Base-by-base conservation (phyloP, 495 filamentous ascomycete genomes). In the Beverwykella pulmonaria region DNA sequence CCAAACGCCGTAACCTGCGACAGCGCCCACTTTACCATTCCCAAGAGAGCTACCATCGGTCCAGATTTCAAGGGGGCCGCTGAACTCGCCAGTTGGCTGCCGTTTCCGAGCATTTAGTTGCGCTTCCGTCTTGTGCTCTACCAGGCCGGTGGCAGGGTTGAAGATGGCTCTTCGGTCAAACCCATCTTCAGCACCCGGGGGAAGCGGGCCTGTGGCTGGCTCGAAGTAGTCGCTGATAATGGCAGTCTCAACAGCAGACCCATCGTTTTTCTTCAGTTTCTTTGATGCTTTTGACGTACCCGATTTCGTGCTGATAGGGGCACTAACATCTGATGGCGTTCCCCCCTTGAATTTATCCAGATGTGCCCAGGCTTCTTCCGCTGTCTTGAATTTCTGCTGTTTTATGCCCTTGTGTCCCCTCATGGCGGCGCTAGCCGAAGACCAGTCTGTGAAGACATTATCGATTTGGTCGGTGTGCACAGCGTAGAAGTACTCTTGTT, bases 371-470 rank as follows among this genome's bases (percentile, higher is more conserved):
- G 94, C 94, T 71, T 97, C 93, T 52, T 82, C 83, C 9, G 85
- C 82, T 0, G 88, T 96, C 20, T 82, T 71, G 62, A 98, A 98
- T 56, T 84, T 89, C 76, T 89, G 90, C 73, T 90, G 91, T 68
- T 92, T 92, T 19, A 92, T 94, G 90, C 59, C 87, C 80, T 66
- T 90, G 83, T 2, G 89, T 92, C 25, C 82, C 82, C n/a, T 81
- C 74, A 44, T 44, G 8, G 39, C 39, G 39, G 17, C 17, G 39
- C 39, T 44, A 12, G 39, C 39, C 8, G 39, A 44, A 10, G 39
- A n/a, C 93, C 93, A 98, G 59, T 93, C 87, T 5, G 88, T 90
- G 76, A 97, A 98, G 1, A 98, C 88, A 4, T 94, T 93, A 0
- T 93, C 90, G n/a, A 82, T 79, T 61, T 85, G 83, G 47, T 94